Base-by-base conservation (phyloP, 208 protist species). In the Wallacemonas sp. region DNA sequence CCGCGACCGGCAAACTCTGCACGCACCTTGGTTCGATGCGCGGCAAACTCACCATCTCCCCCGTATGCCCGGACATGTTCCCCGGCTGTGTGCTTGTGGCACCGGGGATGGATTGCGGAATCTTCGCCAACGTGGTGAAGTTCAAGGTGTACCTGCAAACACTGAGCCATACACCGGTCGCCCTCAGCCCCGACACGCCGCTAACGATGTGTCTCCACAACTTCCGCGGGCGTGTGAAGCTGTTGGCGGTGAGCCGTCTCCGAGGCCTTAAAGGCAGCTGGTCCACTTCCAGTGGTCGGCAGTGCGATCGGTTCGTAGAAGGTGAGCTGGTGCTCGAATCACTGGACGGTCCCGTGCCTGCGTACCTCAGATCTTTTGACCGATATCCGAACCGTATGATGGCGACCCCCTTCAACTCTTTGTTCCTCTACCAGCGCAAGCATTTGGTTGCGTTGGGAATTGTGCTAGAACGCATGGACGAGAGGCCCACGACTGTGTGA, bases 151-250 rank as follows among this genome's bases (percentile, higher is more conserved):
- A n/a, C 0, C 3, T 57, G 1, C 6, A 4, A 10, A 57, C 50
- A n/a, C 50, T 57, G 15, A 10, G 12, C 3, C 3, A 4, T 9
- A 3, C 5, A 9, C 5, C 9, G 50, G 13, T 4, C 15, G n/a
- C 19, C n/a, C 5, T 57, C 15, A 39, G 15, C 6, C 10, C 26
- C 13, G 26, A 6, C 4, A 39, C 30, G 15, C 3, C 50, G 4
- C 29, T 57, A n/a, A 57, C 50, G 0, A 57, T 57, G 26, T 32
- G 50, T 21, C 17, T 57, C 0, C 50, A 57, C 32, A 57, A 57
- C 50, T 57, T 30, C 32, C 15, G 17, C 6, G 50, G 29, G 5
- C 50, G 30, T n/a, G 50, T 57, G 30, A 26, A 1, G 10, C 30
- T 57, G 30, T 8, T 57, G 0, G 50, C 30, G 4, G 17, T 41